These are phyloP conservation scores for Corynespora cassiicola DNA, from an alignment of 2,329 filamentous ascomycete species.

Conservation along the genomic window DNA sequence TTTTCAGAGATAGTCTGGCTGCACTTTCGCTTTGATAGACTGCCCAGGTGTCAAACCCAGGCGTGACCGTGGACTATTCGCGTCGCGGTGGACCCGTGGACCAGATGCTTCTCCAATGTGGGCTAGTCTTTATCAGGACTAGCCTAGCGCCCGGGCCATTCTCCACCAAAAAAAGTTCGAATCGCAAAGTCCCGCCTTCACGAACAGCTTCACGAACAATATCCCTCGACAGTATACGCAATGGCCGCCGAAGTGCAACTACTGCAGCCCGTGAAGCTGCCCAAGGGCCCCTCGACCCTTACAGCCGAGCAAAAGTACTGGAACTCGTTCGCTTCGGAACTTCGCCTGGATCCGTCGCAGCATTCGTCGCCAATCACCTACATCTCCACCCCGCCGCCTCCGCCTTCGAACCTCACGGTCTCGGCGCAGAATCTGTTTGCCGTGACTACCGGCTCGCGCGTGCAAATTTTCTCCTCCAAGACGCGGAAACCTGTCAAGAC, in stretches of 20 bases:
- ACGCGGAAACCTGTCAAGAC: conserved; percentile 93
- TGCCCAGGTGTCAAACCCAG: no score
- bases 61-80: no score
- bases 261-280: conserved; percentile 80
- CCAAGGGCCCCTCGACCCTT: conserved; percentile 79
- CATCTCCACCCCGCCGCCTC: conserved; percentile 73
- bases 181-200: conserved; percentile 8
- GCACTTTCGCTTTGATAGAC: no score
- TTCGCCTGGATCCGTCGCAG: conserved; percentile 82
- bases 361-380: conserved; percentile 89
- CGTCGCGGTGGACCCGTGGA: no score
- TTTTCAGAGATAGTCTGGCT: no score
- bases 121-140: no score
- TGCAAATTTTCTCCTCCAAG: conserved; percentile 92
- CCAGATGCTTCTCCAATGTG: no score
- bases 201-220: conserved; percentile 19
- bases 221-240: conserved; percentile 24
- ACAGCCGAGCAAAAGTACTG: conserved; percentile 96
- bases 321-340: conserved; percentile 91
- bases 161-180: conserved; percentile 29
- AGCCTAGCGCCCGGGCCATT: conserved; percentile 16
- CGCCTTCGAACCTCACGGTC: conserved; percentile 43
- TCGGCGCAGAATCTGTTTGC: conserved; percentile 74
- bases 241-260: conserved; percentile 91
- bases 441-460: conserved; percentile 89